phyloP scores from a whole-genome alignment of 176 grass and related monocot species.

The Musa acuminata region DNA sequence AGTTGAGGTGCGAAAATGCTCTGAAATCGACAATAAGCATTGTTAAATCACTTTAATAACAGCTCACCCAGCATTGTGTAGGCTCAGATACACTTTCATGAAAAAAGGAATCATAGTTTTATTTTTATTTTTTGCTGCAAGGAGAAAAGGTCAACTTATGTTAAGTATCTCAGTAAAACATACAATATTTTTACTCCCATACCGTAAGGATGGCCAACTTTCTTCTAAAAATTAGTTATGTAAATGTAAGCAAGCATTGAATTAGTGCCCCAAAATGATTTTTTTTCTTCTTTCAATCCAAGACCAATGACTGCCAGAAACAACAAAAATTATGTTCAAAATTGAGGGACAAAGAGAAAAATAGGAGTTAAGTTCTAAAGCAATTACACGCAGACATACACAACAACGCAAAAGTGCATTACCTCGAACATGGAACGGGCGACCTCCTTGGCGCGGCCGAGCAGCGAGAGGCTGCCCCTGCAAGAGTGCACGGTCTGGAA shows the following conservation, averaged over 20 bases:
- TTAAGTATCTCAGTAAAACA: no score
- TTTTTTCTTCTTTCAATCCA: no score
- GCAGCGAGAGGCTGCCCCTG: conserved; percentile 33
- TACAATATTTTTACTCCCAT: no score
- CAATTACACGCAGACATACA: not conserved
- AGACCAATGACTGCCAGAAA: no score
- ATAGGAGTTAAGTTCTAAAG: not conserved
- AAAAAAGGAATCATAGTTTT: not conserved
- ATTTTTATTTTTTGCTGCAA: no score
- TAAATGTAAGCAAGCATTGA: no score
- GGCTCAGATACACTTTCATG: not conserved
- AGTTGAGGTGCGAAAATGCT: not conserved
- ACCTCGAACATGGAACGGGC: conserved; percentile 20
- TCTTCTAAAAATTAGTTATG: no score
- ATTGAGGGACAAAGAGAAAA: not conserved
- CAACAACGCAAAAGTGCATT: not conserved
- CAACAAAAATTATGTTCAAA: no score
- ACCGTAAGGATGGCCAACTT: no score
- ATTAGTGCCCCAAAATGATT: no score
- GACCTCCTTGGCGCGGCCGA: conserved; percentile 26
- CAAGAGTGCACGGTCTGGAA: conserved; percentile 57
- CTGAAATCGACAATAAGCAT: not conserved
- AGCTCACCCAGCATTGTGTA: not conserved
- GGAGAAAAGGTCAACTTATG: no score
- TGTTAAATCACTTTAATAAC: not conserved